Evolutionary conservation across 2,329 filamentous ascomycete species (phyloP).

Genomic region (Lachnellula willkommii): DNA sequence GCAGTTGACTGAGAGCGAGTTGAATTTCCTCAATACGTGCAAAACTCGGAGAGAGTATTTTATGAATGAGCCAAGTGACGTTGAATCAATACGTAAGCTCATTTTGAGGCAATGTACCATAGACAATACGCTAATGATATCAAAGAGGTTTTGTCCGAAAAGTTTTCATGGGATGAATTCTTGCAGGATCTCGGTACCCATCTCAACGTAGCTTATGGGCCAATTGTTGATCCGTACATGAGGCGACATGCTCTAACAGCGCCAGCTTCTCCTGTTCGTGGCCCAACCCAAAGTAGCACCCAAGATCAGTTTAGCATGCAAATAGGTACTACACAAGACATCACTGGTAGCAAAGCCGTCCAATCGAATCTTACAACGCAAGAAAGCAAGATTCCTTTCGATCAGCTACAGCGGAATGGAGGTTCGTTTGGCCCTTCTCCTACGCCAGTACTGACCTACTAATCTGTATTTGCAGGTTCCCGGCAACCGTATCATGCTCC

Average conservation of each 20-base stretch:
- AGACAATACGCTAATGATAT: constrained; percentile 9
- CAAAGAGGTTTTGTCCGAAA: constrained; percentile 44
- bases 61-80: constrained; percentile 47
- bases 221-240: constrained; percentile 43
- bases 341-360: too few relatives aligned
- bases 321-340: not conserved
- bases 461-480: not conserved
- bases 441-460: not conserved
- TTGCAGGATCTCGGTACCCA: constrained; percentile 53
- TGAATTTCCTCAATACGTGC: constrained; percentile 52
- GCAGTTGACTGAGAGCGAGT: constrained; percentile 51
- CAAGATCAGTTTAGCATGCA: not conserved
- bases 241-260: constrained; percentile 27
- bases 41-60: constrained; percentile 52
- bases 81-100: constrained; percentile 35
- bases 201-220: constrained; percentile 53
- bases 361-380: too few relatives aligned
- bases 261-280: constrained; percentile 15
- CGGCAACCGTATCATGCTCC: constrained; percentile 20
- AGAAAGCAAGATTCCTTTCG: not conserved
- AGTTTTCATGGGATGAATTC: constrained; percentile 61
- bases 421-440: constrained; percentile 3
- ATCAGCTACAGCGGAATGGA: constrained; percentile 10
- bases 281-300: not conserved
- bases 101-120: not conserved